Evolutionary conservation across 164 flowering plant genomes (phyloP).

Genomic region (Platanus orientalis): DNA sequence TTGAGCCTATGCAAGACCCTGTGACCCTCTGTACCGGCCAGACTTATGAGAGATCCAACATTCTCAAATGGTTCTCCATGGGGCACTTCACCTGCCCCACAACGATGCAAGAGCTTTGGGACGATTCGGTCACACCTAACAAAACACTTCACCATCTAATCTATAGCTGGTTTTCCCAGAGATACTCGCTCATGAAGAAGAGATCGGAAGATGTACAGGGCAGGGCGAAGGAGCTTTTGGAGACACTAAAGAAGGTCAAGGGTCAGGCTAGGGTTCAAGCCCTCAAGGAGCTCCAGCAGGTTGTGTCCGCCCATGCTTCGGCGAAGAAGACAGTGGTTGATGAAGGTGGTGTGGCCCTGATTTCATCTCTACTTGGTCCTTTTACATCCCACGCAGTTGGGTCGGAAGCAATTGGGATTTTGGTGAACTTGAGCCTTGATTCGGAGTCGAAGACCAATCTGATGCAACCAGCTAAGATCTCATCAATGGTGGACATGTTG

Average conservation of each 20-base stretch:
- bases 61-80: no score
- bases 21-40: no score
- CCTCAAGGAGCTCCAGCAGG: slow-evolving; percentile 46
- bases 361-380: slow-evolving; percentile 49
- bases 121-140: no score
- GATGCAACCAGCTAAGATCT: slow-evolving; percentile 76
- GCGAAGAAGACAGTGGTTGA: slow-evolving; percentile 42
- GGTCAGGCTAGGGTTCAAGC: slow-evolving; percentile 55
- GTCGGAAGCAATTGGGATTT: slow-evolving; percentile 60
- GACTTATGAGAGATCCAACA: no score
- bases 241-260: slow-evolving; percentile 47
- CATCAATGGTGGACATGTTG: slow-evolving; percentile 72
- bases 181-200: no score
- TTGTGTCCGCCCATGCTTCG: slow-evolving; percentile 35
- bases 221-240: slow-evolving; percentile 37
- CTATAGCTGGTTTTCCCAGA: no score
- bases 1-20: no score
- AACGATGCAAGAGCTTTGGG: no score
- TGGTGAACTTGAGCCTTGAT: slow-evolving; percentile 66
- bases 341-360: slow-evolving; percentile 39
- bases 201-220: no score
- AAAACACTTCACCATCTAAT: no score
- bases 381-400: slow-evolving; percentile 70
- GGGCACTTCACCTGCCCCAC: no score
- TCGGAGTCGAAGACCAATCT: slow-evolving; percentile 50